phyloP scores from a whole-genome alignment of 495 filamentous ascomycete species.

The Lichina pygmaea region DNA sequence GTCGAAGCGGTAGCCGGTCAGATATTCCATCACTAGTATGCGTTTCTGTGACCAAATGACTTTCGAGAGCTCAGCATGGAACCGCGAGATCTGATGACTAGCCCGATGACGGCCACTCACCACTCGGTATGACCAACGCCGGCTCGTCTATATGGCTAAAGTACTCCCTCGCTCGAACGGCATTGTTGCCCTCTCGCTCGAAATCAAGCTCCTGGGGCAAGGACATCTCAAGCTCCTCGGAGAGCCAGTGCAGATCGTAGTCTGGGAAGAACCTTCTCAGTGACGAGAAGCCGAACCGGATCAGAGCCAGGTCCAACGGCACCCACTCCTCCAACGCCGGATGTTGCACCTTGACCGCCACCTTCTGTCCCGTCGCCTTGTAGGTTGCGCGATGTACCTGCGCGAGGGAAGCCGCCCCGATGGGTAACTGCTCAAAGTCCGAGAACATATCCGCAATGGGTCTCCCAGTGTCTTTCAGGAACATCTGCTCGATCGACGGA shows the following conservation, averaged over 20 bases:
- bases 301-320: slow-evolving; percentile 65
- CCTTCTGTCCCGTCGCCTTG: slow-evolving; percentile 57
- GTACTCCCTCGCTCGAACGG: slow-evolving; percentile 47
- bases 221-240: slow-evolving; percentile 73
- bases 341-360: slow-evolving; percentile 98
- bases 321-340: slow-evolving; percentile 78
- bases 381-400: slow-evolving; percentile 85
- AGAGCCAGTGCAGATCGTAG: slow-evolving; percentile 91
- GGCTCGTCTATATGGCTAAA: slow-evolving; percentile 40
- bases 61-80: slow-evolving; percentile 3
- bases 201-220: slow-evolving; percentile 86
- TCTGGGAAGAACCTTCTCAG: slow-evolving; percentile 88
- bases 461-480: slow-evolving; percentile 53
- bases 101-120: slow-evolving; percentile 7
- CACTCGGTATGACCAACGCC: slow-evolving; percentile 66
- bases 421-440: slow-evolving; percentile 50
- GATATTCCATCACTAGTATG: slow-evolving; percentile 87
- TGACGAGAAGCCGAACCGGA: slow-evolving; percentile 64
- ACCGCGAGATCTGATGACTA: not conserved
- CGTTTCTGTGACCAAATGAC: slow-evolving; percentile 75
- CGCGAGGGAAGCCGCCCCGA: slow-evolving; percentile 80
- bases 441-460: slow-evolving; percentile 62
- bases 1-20: slow-evolving; percentile 67
- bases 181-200: slow-evolving; percentile 60
- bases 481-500: slow-evolving; percentile 70